Conservation (phyloP, 345 rosid genomes). For the Kandelia obovata region DNA sequence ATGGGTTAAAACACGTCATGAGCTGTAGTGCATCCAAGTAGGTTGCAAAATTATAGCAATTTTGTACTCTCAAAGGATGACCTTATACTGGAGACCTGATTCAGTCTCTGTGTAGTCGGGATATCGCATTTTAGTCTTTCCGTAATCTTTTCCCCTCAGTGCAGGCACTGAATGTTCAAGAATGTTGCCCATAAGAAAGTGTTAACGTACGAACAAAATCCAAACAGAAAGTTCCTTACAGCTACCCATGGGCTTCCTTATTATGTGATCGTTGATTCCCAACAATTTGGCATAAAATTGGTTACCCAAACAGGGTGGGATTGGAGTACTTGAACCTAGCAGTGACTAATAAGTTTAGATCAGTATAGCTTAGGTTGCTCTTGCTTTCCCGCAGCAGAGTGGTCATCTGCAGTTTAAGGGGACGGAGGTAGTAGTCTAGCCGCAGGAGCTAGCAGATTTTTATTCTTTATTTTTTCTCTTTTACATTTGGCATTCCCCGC, state of each 20-base stretch:
- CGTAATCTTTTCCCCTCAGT: constrained; percentile 87
- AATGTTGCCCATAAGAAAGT: constrained; percentile 9
- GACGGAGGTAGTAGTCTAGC: too few relatives aligned
- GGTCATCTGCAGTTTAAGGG: too few relatives aligned
- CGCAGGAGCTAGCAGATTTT: too few relatives aligned
- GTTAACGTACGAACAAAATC: background rate
- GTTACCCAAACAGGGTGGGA: background rate
- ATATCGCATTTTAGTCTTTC: constrained; percentile 81
- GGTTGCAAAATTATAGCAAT: background rate
- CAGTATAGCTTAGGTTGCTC: too few relatives aligned
- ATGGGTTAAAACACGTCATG: constrained; percentile 19
- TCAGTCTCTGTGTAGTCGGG: constrained; percentile 80
- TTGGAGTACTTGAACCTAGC: too few relatives aligned
- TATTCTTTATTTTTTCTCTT: too few relatives aligned
- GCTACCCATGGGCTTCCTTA: too few relatives aligned
- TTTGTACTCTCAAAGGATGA: constrained; percentile 22
- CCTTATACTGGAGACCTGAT: constrained; percentile 97
- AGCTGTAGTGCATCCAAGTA: background rate
- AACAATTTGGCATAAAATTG: background rate
- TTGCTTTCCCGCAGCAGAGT: too few relatives aligned
- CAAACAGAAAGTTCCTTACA: background rate
- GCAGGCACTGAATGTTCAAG: constrained; percentile 72
- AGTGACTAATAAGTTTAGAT: too few relatives aligned
- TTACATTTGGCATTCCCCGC: too few relatives aligned
- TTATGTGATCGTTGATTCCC: background rate